Conservation (phyloP, 2,329 filamentous ascomycete species). For the Cladophialophora yegresii region DNA sequence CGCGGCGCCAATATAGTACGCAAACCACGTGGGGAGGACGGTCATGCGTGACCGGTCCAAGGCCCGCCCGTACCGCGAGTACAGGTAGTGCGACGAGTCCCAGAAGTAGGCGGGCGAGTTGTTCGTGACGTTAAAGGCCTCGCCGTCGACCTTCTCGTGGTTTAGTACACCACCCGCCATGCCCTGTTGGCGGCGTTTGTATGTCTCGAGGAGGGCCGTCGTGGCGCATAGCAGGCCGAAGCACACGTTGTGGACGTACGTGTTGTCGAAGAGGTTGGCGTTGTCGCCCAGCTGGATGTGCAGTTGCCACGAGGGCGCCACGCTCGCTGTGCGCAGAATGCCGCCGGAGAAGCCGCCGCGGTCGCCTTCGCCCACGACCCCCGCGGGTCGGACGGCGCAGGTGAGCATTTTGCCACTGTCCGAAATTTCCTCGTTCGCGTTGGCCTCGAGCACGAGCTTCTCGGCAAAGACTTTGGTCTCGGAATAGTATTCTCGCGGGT, state of each 20-base stretch:
- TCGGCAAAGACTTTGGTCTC: constrained; percentile 88
- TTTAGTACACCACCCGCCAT: constrained; percentile 66
- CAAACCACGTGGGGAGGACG: constrained; percentile 45
- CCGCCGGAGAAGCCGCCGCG: constrained; percentile 67
- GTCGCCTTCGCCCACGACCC: constrained; percentile 91
- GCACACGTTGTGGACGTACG: constrained; percentile 68
- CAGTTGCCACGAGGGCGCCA: constrained; percentile 61
- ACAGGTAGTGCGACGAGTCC: constrained; percentile 80
- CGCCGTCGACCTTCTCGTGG: constrained; percentile 74
- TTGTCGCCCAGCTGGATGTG: constrained; percentile 79
- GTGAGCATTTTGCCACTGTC: constrained; percentile 64
- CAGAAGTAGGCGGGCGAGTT: constrained; percentile 87
- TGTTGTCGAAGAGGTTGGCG: constrained; percentile 69
- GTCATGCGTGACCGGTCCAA: constrained; percentile 48
- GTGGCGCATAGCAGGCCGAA: constrained; percentile 83
- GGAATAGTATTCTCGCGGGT: constrained; percentile 76
- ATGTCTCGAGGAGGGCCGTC: constrained; percentile 66
- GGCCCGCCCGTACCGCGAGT: constrained; percentile 56
- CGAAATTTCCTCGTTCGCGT: constrained; percentile 61
- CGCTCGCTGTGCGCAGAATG: constrained; percentile 70
- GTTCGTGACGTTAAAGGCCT: constrained; percentile 90
- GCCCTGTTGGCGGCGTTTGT: constrained; percentile 45
- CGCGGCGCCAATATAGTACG: constrained; percentile 46
- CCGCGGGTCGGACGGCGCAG: constrained; percentile 78
- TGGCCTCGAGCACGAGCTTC: constrained; percentile 68